Evolutionary conservation across 169 alveolate genomes (phyloP).

Genomic region (Cryptosporidium andersoni): DNA sequence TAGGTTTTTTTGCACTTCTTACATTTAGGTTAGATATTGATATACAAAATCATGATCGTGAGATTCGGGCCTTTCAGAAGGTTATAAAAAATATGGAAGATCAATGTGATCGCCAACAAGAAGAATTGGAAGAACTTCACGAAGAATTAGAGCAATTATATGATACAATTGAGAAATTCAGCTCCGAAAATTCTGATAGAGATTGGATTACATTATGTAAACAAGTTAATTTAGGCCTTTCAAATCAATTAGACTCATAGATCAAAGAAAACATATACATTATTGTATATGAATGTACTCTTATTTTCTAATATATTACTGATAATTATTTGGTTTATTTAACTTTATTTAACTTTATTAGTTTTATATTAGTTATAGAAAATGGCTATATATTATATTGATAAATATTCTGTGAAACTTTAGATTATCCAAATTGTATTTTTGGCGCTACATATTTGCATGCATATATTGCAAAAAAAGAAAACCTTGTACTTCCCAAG

Average conservation of each 20-base stretch:
- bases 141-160: conserved; percentile 81
- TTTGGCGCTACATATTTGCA: too few species aligned
- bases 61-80: conserved; percentile 68
- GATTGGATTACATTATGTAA: conserved; percentile 57
- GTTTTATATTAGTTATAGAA: too few species aligned
- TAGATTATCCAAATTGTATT: too few species aligned
- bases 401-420: too few species aligned
- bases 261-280: too few species aligned
- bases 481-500: too few species aligned
- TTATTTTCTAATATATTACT: too few species aligned
- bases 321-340: too few species aligned
- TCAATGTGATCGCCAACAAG: conserved; percentile 89
- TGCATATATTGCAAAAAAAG: too few species aligned
- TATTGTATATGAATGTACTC: background rate
- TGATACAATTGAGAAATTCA: conserved; percentile 9
- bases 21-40: conserved; percentile 44
- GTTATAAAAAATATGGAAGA: conserved; percentile 76
- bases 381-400: too few species aligned
- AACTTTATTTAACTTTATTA: too few species aligned
- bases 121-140: conserved; percentile 87
- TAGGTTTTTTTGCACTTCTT: conserved; percentile 50
- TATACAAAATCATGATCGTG: conserved; percentile 54
- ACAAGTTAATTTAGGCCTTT: conserved; percentile 23
- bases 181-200: background rate
- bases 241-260: too few species aligned